Evolutionary conservation across 129 eudicot species (phyloP).

Genomic region (Helianthus annuus): DNA sequence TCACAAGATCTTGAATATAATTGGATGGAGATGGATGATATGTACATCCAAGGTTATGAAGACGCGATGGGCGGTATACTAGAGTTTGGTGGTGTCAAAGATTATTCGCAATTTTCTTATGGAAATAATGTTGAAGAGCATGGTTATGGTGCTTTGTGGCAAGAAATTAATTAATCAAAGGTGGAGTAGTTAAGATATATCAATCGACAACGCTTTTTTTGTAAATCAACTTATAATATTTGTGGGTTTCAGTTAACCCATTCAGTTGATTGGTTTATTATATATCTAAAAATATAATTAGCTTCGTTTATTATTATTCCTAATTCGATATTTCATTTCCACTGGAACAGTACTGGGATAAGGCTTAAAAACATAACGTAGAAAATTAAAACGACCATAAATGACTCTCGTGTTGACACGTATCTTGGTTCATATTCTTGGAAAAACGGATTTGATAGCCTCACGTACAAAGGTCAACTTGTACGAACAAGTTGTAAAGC

Average conservation of each 20-base stretch:
- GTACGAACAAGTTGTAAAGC: too few species aligned
- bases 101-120: conserved; percentile 33
- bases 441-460: too few species aligned
- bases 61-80: conserved; percentile 30
- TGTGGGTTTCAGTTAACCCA: conserved; percentile 20
- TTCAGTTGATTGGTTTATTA: conserved; percentile 8
- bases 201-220: conserved; percentile 25
- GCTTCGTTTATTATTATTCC: neutral
- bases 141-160: conserved; percentile 45
- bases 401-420: too few species aligned
- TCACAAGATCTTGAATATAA: conserved; percentile 35
- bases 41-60: conserved; percentile 32
- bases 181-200: conserved; percentile 29
- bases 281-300: conserved; percentile 1
- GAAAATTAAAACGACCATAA: too few species aligned
- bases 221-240: conserved; percentile 33
- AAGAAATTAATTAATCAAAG: conserved; percentile 33
- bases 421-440: too few species aligned
- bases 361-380: too few species aligned
- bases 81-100: conserved; percentile 36
- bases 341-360: too few species aligned
- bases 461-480: too few species aligned
- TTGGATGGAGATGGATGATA: conserved; percentile 63
- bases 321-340: too few species aligned
- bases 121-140: conserved; percentile 42